Evolutionary conservation across 768 basidiomycete species (phyloP), one percentile per base, ranked within the genome.

Genomic region (Boletus rubescentipes): DNA sequence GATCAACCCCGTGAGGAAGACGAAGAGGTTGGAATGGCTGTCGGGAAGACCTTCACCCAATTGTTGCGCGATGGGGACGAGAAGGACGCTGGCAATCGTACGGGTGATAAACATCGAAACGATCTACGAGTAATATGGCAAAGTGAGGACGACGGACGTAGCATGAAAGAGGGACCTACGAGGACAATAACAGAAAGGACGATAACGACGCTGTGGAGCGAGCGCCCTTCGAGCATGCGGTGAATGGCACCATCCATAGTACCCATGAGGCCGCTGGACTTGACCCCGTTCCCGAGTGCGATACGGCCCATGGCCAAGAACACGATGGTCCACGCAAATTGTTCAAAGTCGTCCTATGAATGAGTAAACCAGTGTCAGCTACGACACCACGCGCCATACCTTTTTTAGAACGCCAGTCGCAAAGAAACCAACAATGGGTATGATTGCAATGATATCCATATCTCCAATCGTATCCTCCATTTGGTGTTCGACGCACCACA

Each of bases 241-340:
- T 81, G 77, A 54, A 93, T 84, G 42, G 79, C 66, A 3, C 64
- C 68, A 63, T 92, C 91, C 73, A 97, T 79, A 43, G 89, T 82
- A 16, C 86, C 81, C 35, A 98, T 77, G 23, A 99, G 77, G 0
- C 97, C 97, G 49, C 92, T 94, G 6, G 91, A 86, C 38, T 82
- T 80, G 14, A 98, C 96, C 7, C 94, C 95, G 63, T 96, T 89
- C 51, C 97, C 97, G 4, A 98, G 82, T 0, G 94, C 93, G 47
- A 98, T 95, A 36, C 97, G 96, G 21, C 96, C 96, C 97, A 98
- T 99, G 5, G 93, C 93, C 54, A 96, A 79, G 74, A 96, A 96
- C 29, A 98, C 93, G 50, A 96, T 93, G 8, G 87, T 87, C 94
- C 94, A 96, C 53, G 89, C 80, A 70, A 93, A 93, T 64, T 92